phyloP scores from a whole-genome alignment of 352 stramenopile genomes.

The Phytophthora syringae region DNA sequence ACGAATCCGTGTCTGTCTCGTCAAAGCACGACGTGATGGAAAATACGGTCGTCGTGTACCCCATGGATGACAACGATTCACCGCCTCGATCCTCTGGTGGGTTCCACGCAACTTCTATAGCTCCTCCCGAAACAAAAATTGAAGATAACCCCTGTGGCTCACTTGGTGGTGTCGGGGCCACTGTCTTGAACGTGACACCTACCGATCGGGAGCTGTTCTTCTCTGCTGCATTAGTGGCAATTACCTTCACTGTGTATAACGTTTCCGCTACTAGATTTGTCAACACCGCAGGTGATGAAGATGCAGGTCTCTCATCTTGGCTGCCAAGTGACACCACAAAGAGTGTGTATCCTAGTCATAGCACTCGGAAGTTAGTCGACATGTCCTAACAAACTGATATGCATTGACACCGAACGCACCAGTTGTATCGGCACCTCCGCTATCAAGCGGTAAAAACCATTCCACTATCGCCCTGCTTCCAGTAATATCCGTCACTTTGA shows the following conservation, averaged over 20 bases:
- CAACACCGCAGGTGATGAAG: constrained; percentile 29
- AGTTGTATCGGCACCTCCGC: constrained; percentile 47
- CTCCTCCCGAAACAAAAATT: constrained; percentile 43
- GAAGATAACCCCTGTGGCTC: constrained; percentile 36
- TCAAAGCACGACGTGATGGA: constrained; percentile 41
- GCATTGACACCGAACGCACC: constrained; percentile 31
- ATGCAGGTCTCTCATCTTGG: constrained; percentile 12
- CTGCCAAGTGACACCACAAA: constrained; percentile 24
- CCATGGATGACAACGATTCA: constrained; percentile 27
- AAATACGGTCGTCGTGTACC: constrained; percentile 58
- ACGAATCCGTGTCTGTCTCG: constrained; percentile 14
- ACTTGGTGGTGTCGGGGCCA: constrained; percentile 33
- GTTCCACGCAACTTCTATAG: constrained; percentile 66
- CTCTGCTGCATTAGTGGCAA: constrained; percentile 40
- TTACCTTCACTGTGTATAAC: constrained; percentile 60
- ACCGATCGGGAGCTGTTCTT: constrained; percentile 33
- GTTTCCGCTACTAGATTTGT: constrained; percentile 40
- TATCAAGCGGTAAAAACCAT: constrained; percentile 53
- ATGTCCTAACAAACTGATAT: neutral
- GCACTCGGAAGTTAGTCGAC: neutral
- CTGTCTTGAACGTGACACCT: constrained; percentile 53
- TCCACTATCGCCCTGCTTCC: constrained; percentile 39
- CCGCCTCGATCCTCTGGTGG: constrained; percentile 48
- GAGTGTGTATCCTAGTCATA: constrained; percentile 33
- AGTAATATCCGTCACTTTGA: constrained; percentile 41